Conservation (phyloP, 805 yeast species). For the Tetrapisispora nanseiensis region DNA sequence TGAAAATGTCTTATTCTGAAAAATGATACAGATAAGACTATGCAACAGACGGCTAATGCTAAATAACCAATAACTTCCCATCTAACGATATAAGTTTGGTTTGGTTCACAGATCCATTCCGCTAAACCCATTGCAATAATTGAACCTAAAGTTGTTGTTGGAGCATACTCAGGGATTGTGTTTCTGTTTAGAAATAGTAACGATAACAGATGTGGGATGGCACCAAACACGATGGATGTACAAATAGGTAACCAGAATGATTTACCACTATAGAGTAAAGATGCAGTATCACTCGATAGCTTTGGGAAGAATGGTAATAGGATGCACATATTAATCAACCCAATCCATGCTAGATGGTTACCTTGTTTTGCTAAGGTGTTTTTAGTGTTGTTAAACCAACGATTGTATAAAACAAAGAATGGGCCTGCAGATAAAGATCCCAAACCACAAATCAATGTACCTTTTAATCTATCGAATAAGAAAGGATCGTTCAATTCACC, state of each 20-base stretch:
- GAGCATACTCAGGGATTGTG: conserved; percentile 21
- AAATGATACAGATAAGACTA: conserved; percentile 15
- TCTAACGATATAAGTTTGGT: conserved; percentile 22
- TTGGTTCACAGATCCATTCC: conserved; percentile 24
- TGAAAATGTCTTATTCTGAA: conserved; percentile 9
- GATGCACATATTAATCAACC: conserved; percentile 13
- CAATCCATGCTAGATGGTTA: conserved; percentile 14
- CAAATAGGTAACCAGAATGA: conserved; percentile 14
- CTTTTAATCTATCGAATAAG: conserved; percentile 28
- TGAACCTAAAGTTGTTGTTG: conserved; percentile 22
- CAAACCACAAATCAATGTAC: conserved; percentile 26
- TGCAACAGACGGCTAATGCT: conserved; percentile 18
- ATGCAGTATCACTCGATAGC: conserved; percentile 4
- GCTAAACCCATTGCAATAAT: conserved; percentile 24
- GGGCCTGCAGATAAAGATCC: conserved; percentile 27
- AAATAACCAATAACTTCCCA: conserved; percentile 28
- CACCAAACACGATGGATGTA: conserved; percentile 17
- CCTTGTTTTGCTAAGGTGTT: conserved; percentile 10
- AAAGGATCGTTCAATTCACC: conserved; percentile 30
- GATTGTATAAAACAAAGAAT: conserved; percentile 23
- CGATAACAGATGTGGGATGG: conserved; percentile 18
- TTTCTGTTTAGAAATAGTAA: conserved; percentile 17
- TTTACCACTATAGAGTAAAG: conserved; percentile 8
- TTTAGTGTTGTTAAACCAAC: conserved; percentile 16
- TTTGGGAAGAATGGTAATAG: conserved; percentile 19